Conservation (phyloP, 2,329 filamentous ascomycete species). For the Cryphonectria parasitica region DNA sequence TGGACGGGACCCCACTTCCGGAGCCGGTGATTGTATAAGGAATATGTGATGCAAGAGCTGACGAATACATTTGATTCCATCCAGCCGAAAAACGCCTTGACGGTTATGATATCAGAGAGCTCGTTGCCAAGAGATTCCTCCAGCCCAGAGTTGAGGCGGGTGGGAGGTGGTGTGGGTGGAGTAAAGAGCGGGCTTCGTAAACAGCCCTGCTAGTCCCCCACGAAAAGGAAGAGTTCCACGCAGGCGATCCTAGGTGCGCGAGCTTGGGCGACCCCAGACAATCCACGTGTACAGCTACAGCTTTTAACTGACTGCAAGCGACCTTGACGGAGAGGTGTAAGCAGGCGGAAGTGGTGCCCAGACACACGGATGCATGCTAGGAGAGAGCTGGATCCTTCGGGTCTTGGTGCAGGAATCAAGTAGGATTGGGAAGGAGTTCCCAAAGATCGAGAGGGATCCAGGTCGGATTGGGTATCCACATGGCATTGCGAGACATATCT, state of each 20-base stretch:
- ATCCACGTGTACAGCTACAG: not conserved
- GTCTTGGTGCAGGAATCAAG: not conserved
- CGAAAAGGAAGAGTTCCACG: not conserved
- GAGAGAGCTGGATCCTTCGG: not conserved
- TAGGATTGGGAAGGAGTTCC: not conserved
- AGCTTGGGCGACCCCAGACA: not conserved
- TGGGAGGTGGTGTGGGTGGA: too few relatives aligned
- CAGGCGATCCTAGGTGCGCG: not conserved
- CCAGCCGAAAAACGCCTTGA: not conserved
- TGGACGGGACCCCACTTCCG: not conserved
- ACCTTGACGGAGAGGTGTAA: not conserved
- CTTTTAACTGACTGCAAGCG: not conserved
- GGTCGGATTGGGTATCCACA: not conserved
- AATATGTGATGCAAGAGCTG: not conserved
- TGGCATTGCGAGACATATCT: not conserved
- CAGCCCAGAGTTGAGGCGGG: too few relatives aligned
- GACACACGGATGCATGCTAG: not conserved
- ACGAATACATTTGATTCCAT: not conserved
- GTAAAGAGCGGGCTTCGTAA: not conserved
- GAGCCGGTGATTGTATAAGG: not conserved
- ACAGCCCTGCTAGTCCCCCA: not conserved
- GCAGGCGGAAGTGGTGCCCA: not conserved
- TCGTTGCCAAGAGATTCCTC: too few relatives aligned
- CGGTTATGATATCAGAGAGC: not conserved
- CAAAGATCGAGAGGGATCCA: not conserved